A percentile compares a stretch with the other conserved stretches of the same genome.
These are phyloP conservation scores for Malania oleifera DNA, from an alignment of 164 flowering plant species.

Conservation along the genomic window DNA sequence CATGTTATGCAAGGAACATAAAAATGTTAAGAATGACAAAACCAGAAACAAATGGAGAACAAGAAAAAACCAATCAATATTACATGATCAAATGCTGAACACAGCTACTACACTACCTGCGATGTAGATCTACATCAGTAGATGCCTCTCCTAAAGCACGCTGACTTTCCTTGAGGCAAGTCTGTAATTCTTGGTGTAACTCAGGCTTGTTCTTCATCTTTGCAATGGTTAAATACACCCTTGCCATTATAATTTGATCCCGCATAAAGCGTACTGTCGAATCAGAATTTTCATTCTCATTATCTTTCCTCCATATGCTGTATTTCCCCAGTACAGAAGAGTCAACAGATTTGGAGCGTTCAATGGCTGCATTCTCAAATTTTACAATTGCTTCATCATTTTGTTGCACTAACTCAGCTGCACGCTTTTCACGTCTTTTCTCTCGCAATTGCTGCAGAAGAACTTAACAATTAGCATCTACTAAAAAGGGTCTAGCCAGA, in stretches of 20 bases:
- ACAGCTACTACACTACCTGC: slow-evolving; percentile 56
- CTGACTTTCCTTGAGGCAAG: slow-evolving; percentile 82
- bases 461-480: not conserved
- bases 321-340: slow-evolving; percentile 91
- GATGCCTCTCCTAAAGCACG: slow-evolving; percentile 79
- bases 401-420: slow-evolving; percentile 56
- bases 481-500: too few species aligned
- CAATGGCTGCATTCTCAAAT: slow-evolving; percentile 95
- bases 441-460: slow-evolving; percentile 70
- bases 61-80: slow-evolving; percentile 1
- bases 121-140: slow-evolving; percentile 74
- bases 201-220: slow-evolving; percentile 67
- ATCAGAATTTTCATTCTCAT: slow-evolving; percentile 88
- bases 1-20: slow-evolving; percentile 2
- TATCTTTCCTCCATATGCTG: slow-evolving; percentile 90
- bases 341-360: slow-evolving; percentile 91
- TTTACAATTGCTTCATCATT: slow-evolving; percentile 71
- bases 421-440: slow-evolving; percentile 78
- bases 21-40: not conserved
- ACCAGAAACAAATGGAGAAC: slow-evolving; percentile 1
- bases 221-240: slow-evolving; percentile 82
- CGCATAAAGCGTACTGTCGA: slow-evolving; percentile 84
- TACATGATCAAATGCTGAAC: not conserved
- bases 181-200: slow-evolving; percentile 54
- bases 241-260: slow-evolving; percentile 96